phyloP scores from a whole-genome alignment of 129 eudicot genomes.

The Calendula officinalis region DNA sequence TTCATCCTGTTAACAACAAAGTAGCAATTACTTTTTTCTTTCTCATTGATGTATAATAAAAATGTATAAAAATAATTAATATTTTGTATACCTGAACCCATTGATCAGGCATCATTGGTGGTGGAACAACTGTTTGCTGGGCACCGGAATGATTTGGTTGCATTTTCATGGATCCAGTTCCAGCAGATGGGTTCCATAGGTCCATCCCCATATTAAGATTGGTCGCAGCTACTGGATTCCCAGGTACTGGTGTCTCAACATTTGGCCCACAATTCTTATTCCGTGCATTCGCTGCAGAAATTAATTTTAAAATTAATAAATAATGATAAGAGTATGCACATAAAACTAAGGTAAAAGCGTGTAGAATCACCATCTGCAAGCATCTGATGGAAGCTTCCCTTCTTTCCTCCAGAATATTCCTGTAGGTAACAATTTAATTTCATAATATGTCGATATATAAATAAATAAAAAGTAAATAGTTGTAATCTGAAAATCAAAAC shows the following conservation, averaged over 20 bases:
- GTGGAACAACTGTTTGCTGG: background rate
- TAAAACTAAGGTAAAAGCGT: constrained; percentile 32
- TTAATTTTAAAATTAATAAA: too few species aligned
- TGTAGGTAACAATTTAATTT: constrained; percentile 19
- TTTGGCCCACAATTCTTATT: background rate
- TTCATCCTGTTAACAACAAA: background rate
- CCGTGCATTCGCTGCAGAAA: too few species aligned
- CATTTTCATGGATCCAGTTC: too few species aligned
- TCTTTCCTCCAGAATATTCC: constrained; percentile 69
- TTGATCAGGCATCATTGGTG: constrained; percentile 66
- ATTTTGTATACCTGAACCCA: constrained; percentile 20
- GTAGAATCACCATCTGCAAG: constrained; percentile 78
- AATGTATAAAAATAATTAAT: too few species aligned
- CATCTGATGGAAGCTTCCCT: constrained; percentile 95
- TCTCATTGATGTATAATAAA: too few species aligned
- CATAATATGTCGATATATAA: background rate
- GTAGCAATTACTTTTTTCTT: too few species aligned
- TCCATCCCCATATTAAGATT: constrained; percentile 39
- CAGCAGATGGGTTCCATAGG: too few species aligned
- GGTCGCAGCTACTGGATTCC: constrained; percentile 68
- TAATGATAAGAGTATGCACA: background rate
- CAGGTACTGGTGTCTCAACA: too few species aligned
- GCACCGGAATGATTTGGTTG: constrained; percentile 23
- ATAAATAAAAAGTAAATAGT: background rate
- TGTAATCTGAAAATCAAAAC: background rate